phyloP scores from a whole-genome alignment of 768 basidiomycete species.

The Tulasnella sp. region DNA sequence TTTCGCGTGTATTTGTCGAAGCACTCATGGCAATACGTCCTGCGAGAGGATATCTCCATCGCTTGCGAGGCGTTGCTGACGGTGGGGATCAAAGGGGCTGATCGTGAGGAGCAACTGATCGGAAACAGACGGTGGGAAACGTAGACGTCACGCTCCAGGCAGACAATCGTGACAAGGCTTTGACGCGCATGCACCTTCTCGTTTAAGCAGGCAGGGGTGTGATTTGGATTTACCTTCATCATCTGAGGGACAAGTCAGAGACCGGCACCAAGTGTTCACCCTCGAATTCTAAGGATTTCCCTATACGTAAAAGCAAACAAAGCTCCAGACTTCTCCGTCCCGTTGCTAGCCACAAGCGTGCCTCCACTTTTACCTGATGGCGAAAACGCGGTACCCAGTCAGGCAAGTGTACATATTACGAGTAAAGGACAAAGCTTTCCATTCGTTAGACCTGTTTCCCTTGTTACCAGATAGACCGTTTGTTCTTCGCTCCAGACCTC shows the following conservation, averaged over 20 bases:
- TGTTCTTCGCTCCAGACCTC: neutral
- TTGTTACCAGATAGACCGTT: neutral
- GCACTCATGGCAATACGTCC: neutral
- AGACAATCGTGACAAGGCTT: neutral
- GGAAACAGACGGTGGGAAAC: neutral
- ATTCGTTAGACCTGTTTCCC: neutral
- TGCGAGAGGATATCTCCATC: neutral
- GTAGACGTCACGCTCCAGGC: neutral
- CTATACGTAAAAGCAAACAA: neutral
- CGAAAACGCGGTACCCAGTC: neutral
- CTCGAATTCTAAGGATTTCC: slow-evolving; percentile 2
- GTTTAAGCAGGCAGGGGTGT: neutral
- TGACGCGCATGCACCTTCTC: neutral
- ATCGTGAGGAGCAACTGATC: neutral
- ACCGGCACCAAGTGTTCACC: neutral
- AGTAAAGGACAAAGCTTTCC: neutral
- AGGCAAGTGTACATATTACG: neutral
- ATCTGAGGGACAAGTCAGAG: too few species aligned
- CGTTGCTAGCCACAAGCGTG: neutral
- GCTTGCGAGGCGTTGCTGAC: neutral
- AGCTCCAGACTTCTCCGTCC: neutral
- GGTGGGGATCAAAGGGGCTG: neutral
- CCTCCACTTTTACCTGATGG: neutral
- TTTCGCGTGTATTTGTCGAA: neutral
- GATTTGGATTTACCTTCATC: neutral